These are phyloP conservation scores for Colletotrichum lindemuthianum DNA, from an alignment of 2,329 filamentous ascomycete genomes.

Conservation along the genomic window DNA sequence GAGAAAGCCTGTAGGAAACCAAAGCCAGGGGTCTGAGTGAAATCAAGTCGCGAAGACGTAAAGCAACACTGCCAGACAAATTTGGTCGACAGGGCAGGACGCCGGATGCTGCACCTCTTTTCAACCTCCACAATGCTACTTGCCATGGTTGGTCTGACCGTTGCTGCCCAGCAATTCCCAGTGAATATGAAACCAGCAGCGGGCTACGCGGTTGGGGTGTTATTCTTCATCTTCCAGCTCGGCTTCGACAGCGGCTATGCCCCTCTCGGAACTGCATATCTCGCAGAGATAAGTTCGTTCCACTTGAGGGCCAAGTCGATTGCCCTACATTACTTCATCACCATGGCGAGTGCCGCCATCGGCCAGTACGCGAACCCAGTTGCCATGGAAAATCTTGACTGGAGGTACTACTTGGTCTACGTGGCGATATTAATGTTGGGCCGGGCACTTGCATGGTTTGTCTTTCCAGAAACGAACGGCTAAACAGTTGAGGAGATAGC, in stretches of 20 bases:
- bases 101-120: constrained; percentile 39
- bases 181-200: constrained; percentile 41
- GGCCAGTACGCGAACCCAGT: constrained; percentile 4
- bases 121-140: constrained; percentile 41
- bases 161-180: constrained; percentile 45
- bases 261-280: background rate
- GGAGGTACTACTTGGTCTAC: constrained; percentile 5
- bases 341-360: background rate
- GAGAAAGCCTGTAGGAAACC: no score
- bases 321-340: constrained; percentile 5
- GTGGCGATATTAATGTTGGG: background rate
- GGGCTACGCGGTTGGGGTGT: constrained; percentile 17
- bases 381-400: background rate
- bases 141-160: constrained; percentile 47
- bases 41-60: no score
- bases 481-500: constrained; percentile 1
- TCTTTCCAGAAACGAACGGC: background rate
- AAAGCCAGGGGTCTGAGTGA: no score
- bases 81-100: constrained; percentile 42
- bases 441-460: background rate
- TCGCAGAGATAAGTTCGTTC: constrained; percentile 7
- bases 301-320: constrained; percentile 6
- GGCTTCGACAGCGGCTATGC: constrained; percentile 1
- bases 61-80: no score
- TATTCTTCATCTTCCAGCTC: constrained; percentile 5